Conservation (phyloP, 352 stramenopile species). For the Globisporangium mamillatum region DNA sequence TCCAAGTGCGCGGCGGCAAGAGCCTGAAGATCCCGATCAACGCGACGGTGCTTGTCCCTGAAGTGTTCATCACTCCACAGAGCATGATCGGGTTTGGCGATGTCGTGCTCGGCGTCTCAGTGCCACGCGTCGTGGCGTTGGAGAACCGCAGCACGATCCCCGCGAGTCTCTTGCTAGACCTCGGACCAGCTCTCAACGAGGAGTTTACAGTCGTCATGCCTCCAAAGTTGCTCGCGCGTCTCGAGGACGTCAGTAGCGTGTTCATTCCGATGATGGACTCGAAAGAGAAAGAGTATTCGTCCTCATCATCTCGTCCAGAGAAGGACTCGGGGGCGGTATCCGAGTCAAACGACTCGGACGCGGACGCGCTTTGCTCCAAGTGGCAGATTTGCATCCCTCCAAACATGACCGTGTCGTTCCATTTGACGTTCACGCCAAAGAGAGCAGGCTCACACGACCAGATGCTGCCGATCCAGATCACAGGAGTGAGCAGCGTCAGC, state of each 20-base stretch:
- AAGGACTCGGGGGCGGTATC: background rate
- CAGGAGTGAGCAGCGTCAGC: slow-evolving; percentile 32
- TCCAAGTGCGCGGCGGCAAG: slow-evolving; percentile 75
- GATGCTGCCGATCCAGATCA: slow-evolving; percentile 73
- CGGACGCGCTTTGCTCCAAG: slow-evolving; percentile 33
- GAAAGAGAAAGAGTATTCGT: background rate
- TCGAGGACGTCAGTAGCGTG: slow-evolving; percentile 80
- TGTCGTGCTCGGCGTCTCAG: slow-evolving; percentile 74
- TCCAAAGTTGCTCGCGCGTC: slow-evolving; percentile 37
- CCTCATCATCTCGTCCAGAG: background rate
- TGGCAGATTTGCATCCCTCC: slow-evolving; percentile 79
- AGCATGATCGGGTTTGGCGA: slow-evolving; percentile 68
- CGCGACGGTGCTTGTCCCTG: slow-evolving; percentile 71
- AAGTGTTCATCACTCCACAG: slow-evolving; percentile 57
- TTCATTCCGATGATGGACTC: slow-evolving; percentile 59
- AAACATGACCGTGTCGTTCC: slow-evolving; percentile 61
- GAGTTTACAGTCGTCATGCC: slow-evolving; percentile 74
- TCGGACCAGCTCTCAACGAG: slow-evolving; percentile 38
- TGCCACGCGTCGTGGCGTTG: slow-evolving; percentile 60
- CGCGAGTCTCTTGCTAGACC: slow-evolving; percentile 73
- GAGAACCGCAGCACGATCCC: slow-evolving; percentile 82
- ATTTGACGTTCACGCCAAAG: slow-evolving; percentile 74
- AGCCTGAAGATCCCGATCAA: slow-evolving; percentile 61
- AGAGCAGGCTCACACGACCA: slow-evolving; percentile 45
- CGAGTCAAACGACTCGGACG: slow-evolving; percentile 4